Evolutionary conservation across 1,284 basidiomycete species (phyloP).

Genomic region (Hemileia vastatrix): DNA sequence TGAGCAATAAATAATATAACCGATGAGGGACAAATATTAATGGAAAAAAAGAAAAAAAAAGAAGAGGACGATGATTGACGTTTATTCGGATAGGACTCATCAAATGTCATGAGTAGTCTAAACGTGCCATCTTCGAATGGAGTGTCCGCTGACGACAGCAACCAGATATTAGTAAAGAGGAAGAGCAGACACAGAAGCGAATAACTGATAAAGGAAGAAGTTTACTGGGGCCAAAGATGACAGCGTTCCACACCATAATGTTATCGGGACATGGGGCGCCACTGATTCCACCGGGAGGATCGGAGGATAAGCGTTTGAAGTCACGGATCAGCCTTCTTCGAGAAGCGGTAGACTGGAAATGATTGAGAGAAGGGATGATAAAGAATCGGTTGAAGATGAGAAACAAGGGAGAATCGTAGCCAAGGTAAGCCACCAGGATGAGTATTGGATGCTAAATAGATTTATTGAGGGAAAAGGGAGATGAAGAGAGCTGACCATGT

Average conservation of each 20-base stretch:
- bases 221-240: constrained; percentile 93
- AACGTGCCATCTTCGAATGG: constrained; percentile 99
- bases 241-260: constrained; percentile 99
- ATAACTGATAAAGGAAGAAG: constrained; percentile 23
- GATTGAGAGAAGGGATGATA: too few relatives aligned
- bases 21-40: neutral
- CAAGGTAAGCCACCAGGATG: too few relatives aligned
- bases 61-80: constrained; percentile 37
- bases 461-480: too few relatives aligned
- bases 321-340: constrained; percentile 83
- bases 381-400: too few relatives aligned
- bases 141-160: constrained; percentile 68
- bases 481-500: too few relatives aligned
- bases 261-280: constrained; percentile 95
- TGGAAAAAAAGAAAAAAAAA: neutral
- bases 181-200: neutral
- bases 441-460: too few relatives aligned
- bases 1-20: neutral
- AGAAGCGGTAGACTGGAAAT: constrained; percentile 69
- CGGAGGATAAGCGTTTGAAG: constrained; percentile 86
- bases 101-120: constrained; percentile 87
- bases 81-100: constrained; percentile 97
- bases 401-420: too few relatives aligned
- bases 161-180: neutral
- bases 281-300: constrained; percentile 90